Evolutionary conservation across 1,284 basidiomycete genomes (phyloP).

Genomic region (Apiotrichum brassicae): DNA sequence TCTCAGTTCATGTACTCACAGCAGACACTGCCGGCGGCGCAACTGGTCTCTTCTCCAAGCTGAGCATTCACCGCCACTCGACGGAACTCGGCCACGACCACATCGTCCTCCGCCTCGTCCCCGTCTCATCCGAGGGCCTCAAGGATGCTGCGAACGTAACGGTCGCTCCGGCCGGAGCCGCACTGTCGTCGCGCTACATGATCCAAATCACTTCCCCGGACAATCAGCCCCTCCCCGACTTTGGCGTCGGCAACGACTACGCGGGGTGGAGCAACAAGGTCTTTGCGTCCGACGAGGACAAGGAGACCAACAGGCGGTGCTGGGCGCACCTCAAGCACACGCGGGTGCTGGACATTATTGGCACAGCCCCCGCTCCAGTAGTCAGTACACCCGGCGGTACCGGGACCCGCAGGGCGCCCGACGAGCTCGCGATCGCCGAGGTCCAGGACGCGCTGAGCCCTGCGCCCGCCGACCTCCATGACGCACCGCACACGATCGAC

Average conservation of each 20-base stretch:
- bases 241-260: neutral
- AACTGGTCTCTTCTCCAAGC: neutral
- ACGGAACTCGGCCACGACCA: neutral
- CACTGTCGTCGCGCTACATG: neutral
- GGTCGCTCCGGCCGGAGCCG: too few species aligned
- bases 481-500: neutral
- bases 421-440: neutral
- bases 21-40: neutral
- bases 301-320: neutral
- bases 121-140: neutral
- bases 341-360: constrained; percentile 1
- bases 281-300: neutral
- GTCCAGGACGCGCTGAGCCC: neutral
- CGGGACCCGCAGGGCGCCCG: neutral
- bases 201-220: neutral
- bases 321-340: constrained; percentile 1
- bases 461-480: neutral
- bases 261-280: neutral
- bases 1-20: neutral
- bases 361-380: neutral
- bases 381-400: neutral
- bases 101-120: neutral
- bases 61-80: neutral
- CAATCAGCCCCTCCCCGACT: neutral
- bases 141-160: neutral